Conservation (phyloP, 306 rosid genomes). For the Quercus aquifolioides region DNA sequence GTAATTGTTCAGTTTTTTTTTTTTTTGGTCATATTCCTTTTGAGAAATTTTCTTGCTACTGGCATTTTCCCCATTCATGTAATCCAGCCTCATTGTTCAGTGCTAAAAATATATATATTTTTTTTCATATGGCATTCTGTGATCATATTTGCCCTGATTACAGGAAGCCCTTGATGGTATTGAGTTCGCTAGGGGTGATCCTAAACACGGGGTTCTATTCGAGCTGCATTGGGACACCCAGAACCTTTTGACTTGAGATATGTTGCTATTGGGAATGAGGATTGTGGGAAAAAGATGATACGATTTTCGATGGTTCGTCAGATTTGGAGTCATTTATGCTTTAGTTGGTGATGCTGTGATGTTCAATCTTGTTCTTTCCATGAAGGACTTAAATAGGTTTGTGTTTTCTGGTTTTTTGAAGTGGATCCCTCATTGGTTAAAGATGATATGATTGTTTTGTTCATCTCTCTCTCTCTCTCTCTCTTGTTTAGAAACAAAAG, state of each 20-base stretch:
- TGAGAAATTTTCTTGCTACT: not conserved
- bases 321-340: slow-evolving; percentile 75
- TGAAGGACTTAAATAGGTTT: slow-evolving; percentile 64
- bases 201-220: slow-evolving; percentile 63
- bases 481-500: not conserved
- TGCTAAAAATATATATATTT: not conserved
- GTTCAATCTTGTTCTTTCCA: slow-evolving; percentile 71
- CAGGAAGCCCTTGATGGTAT: slow-evolving; percentile 96
- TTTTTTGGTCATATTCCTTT: too few relatives aligned
- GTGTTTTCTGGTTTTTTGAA: slow-evolving; percentile 18
- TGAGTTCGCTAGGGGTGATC: slow-evolving; percentile 80
- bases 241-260: slow-evolving; percentile 67
- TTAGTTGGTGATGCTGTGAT: slow-evolving; percentile 73
- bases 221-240: slow-evolving; percentile 80
- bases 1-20: too few relatives aligned
- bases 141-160: not conserved
- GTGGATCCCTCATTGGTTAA: slow-evolving; percentile 16
- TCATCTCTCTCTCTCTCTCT: not conserved
- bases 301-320: slow-evolving; percentile 84
- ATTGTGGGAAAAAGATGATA: slow-evolving; percentile 47
- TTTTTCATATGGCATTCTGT: not conserved
- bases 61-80: not conserved
- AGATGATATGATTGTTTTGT: not conserved
- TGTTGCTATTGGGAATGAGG: slow-evolving; percentile 85
- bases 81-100: not conserved